These are phyloP conservation scores for Simplicillium aogashimaense DNA, from an alignment of 2,329 filamentous ascomycete species.

Conservation along the genomic window DNA sequence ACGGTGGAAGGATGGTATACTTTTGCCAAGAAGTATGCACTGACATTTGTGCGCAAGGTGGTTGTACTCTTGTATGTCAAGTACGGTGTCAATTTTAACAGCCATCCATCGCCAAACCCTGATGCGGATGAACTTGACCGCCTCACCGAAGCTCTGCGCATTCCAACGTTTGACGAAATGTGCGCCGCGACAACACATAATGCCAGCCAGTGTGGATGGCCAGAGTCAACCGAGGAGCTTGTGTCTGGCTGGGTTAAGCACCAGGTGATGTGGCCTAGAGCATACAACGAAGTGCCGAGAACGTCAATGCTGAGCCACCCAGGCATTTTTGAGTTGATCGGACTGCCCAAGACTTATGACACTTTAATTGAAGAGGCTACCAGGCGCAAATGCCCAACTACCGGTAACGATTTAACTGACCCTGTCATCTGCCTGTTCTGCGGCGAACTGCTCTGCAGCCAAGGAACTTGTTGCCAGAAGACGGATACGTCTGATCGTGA, in stretches of 20 bases:
- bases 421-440: constrained; percentile 90
- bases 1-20: constrained; percentile 43
- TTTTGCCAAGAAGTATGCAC: constrained; percentile 70
- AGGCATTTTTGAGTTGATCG: constrained; percentile 86
- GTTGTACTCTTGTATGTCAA: constrained; percentile 78
- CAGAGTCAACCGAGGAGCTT: constrained; percentile 31
- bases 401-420: constrained; percentile 83
- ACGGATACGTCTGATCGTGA: constrained; percentile 38
- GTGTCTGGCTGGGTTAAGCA: constrained; percentile 67
- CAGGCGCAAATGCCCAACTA: constrained; percentile 72
- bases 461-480: constrained; percentile 82
- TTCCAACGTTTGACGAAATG: constrained; percentile 74
- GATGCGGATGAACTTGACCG: constrained; percentile 73
- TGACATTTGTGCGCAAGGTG: constrained; percentile 82
- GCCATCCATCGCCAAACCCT: constrained; percentile 49
- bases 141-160: constrained; percentile 61
- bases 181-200: constrained; percentile 48
- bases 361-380: constrained; percentile 87
- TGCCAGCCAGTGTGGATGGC: constrained; percentile 36
- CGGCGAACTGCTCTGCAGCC: constrained; percentile 92
- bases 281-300: constrained; percentile 17
- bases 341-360: constrained; percentile 86
- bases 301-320: constrained; percentile 62
- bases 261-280: constrained; percentile 32
- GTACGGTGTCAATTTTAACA: constrained; percentile 80